Conservation (phyloP, 495 filamentous ascomycete genomes). For the Aspergillus kassunensis region DNA sequence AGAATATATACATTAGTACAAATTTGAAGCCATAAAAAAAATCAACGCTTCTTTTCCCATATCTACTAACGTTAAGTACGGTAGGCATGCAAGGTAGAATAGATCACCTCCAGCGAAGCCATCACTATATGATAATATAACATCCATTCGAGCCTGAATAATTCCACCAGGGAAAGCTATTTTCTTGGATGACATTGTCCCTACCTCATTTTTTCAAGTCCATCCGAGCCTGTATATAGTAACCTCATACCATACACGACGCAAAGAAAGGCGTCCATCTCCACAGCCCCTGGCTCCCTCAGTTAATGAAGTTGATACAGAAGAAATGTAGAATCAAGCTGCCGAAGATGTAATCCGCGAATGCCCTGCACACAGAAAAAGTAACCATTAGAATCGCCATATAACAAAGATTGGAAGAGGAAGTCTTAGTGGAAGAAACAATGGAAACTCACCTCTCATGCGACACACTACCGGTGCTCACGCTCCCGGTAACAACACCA, state of each 20-base stretch:
- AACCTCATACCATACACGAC: no score
- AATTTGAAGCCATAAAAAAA: no score
- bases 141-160: background rate
- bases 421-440: no score
- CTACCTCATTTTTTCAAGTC: no score
- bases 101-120: no score
- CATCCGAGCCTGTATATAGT: no score
- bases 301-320: constrained; percentile 99
- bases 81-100: constrained; percentile 2
- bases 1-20: no score
- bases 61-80: background rate
- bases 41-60: background rate
- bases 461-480: constrained; percentile 31
- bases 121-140: background rate
- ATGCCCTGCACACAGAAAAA: constrained; percentile 58
- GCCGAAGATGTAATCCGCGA: constrained; percentile 94
- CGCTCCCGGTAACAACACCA: constrained; percentile 26
- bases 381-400: background rate
- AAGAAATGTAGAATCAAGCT: constrained; percentile 97
- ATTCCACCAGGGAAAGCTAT: constrained; percentile 9
- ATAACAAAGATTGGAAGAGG: no score
- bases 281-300: constrained; percentile 15
- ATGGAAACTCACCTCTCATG: constrained; percentile 43
- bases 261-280: no score
- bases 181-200: no score